Conservation (phyloP, 192 early-diverging fungal species). For the Coemansia javaensis region DNA sequence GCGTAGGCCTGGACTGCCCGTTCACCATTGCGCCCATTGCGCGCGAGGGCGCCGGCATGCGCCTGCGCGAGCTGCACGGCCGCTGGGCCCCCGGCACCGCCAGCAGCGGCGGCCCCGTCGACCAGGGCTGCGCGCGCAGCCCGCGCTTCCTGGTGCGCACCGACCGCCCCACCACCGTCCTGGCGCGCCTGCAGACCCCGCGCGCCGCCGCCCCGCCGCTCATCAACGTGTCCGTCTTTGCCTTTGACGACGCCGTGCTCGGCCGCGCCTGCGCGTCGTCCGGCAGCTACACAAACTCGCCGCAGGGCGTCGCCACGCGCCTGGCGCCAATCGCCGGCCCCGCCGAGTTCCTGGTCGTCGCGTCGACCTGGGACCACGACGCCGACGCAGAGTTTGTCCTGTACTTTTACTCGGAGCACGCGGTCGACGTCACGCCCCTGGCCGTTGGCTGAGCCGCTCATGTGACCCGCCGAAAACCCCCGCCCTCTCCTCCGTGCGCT, state of each 20-base stretch:
- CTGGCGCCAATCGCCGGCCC: conserved; percentile 7
- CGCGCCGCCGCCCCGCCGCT: conserved; percentile 61
- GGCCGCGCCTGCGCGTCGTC: conserved; percentile 29
- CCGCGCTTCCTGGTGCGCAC: conserved; percentile 66
- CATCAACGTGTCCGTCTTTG: conserved; percentile 66
- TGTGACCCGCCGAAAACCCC: not conserved
- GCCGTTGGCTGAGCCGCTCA: not conserved
- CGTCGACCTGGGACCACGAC: conserved; percentile 38
- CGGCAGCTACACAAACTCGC: conserved; percentile 45
- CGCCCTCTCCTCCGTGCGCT: no score
- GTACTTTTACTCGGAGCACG: conserved; percentile 44
- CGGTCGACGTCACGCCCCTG: conserved; percentile 23
- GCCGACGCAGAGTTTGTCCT: conserved; percentile 30
- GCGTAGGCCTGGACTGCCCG: conserved; percentile 53
- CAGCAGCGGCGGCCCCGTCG: conserved; percentile 58
- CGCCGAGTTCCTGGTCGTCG: conserved; percentile 35
- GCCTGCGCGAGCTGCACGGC: conserved; percentile 40
- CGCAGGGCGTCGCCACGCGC: conserved; percentile 41
- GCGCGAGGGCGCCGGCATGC: conserved; percentile 73
- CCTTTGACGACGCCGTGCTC: conserved; percentile 21
- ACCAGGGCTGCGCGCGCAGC: conserved; percentile 55
- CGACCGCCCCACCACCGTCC: conserved; percentile 54
- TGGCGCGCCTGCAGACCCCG: conserved; percentile 66
- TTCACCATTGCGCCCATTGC: conserved; percentile 59
- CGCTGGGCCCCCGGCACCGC: conserved; percentile 55